Percentiles rank a stretch among this genome's conserved stretches.
phyloP scores from a whole-genome alignment of 2,329 filamentous ascomycete genomes.

The Chrysoporthe deuterocubensis region DNA sequence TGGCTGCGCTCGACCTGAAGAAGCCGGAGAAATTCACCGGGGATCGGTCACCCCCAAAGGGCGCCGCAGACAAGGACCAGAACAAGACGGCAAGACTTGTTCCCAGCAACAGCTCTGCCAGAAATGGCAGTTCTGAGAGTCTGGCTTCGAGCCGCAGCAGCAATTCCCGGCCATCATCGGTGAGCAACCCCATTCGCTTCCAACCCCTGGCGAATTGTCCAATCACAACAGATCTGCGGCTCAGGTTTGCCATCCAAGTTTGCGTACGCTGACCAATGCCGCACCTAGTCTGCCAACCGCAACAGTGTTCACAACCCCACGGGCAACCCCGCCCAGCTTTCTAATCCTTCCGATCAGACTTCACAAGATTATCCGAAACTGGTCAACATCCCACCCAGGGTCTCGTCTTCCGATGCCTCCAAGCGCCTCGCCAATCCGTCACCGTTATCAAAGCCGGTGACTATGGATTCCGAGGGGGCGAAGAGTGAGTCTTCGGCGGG shows the following conservation, averaged over 20 bases:
- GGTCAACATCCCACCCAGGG: constrained; percentile 64
- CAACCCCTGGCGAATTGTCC: constrained; percentile 41
- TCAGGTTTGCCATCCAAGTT: constrained; percentile 21
- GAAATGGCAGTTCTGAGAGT: constrained; percentile 69
- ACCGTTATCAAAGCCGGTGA: constrained; percentile 73
- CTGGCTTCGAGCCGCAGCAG: constrained; percentile 61
- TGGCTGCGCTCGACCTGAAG: constrained; percentile 44
- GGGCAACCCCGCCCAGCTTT: constrained; percentile 54
- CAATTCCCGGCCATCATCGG: constrained; percentile 66
- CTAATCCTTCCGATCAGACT: constrained; percentile 50
- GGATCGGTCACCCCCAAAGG: constrained; percentile 38
- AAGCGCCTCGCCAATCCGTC: constrained; percentile 72
- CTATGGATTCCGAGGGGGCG: constrained; percentile 59
- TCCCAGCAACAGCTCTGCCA: constrained; percentile 40
- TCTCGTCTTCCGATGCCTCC: constrained; percentile 66
- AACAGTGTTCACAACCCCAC: constrained; percentile 55
- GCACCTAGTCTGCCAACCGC: constrained; percentile 63
- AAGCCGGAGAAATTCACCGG: constrained; percentile 40
- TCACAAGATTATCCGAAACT: constrained; percentile 55
- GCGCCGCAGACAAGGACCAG: constrained; percentile 43
- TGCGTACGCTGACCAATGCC: constrained; percentile 51
- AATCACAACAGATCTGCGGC: constrained; percentile 42
- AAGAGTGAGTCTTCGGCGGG: constrained; percentile 43
- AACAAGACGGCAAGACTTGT: constrained; percentile 41
- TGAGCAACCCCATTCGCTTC: constrained; percentile 51